Percentiles rank a stretch among this genome's conserved stretches.
Conservation (phyloP, 306 rosid species). For the Chamaecrista fasciculata region DNA sequence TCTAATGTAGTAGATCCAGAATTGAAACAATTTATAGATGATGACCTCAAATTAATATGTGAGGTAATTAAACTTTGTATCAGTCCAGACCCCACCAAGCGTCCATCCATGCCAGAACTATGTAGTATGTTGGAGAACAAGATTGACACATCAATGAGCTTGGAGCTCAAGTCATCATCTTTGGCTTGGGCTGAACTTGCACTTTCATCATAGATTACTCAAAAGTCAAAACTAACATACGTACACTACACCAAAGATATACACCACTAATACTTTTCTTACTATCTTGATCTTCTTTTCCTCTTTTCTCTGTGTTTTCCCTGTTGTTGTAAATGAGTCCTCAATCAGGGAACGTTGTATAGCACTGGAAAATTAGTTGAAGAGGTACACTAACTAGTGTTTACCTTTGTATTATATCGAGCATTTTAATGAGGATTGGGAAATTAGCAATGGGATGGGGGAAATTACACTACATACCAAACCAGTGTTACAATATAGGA, state of each 20-base stretch:
- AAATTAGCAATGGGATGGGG: background rate
- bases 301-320: background rate
- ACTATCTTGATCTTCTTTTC: constrained; percentile 9
- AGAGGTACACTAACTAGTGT: background rate
- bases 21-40: constrained; percentile 63
- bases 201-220: constrained; percentile 56
- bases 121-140: constrained; percentile 69
- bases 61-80: constrained; percentile 78
- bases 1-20: constrained; percentile 76
- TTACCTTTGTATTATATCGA: background rate
- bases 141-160: constrained; percentile 76
- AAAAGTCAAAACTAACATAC: constrained; percentile 49
- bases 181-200: constrained; percentile 99
- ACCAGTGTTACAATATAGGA: background rate
- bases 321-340: constrained; percentile 64
- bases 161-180: constrained; percentile 80
- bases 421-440: background rate
- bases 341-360: constrained; percentile 41
- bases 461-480: background rate
- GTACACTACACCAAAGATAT: constrained; percentile 55
- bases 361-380: constrained; percentile 10
- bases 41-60: constrained; percentile 78
- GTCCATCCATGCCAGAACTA: constrained; percentile 65
- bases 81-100: constrained; percentile 52
- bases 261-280: constrained; percentile 34